These are phyloP conservation scores for Rhynchospora breviuscula DNA, from an alignment of 176 grass and related monocot species.

Conservation along the genomic window DNA sequence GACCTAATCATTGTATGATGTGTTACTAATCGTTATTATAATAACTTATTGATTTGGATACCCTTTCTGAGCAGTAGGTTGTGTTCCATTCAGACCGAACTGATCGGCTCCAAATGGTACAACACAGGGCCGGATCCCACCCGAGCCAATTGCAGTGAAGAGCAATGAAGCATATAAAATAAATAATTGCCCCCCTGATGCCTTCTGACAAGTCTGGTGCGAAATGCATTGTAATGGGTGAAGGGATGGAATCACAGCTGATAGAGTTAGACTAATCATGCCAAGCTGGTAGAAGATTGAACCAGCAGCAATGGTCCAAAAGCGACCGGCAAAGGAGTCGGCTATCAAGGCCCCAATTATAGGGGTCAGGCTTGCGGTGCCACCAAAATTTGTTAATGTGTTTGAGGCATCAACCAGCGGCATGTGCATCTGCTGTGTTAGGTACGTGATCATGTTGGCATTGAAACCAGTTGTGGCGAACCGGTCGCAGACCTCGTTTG, in stretches of 20 bases:
- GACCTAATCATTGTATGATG: constrained; percentile 6
- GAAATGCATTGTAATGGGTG: constrained; percentile 39
- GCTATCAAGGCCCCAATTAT: constrained; percentile 65
- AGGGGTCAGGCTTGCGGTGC: constrained; percentile 63
- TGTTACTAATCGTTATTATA: neutral
- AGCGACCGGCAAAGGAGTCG: constrained; percentile 80
- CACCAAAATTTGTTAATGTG: constrained; percentile 52
- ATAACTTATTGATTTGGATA: neutral
- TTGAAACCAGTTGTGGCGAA: constrained; percentile 56
- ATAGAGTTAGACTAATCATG: constrained; percentile 74
- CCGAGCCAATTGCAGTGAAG: constrained; percentile 55
- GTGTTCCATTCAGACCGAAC: constrained; percentile 36
- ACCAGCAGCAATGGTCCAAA: constrained; percentile 64
- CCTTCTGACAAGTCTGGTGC: constrained; percentile 41
- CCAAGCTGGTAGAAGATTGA: constrained; percentile 77
- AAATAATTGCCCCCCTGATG: constrained; percentile 39
- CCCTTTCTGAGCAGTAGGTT: constrained; percentile 7
- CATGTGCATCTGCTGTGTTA: constrained; percentile 67
- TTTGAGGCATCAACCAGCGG: constrained; percentile 72
- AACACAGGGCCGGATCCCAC: constrained; percentile 64
- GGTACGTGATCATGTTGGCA: constrained; percentile 80
- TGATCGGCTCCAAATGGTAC: constrained; percentile 81
- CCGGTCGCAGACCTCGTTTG: constrained; percentile 68
- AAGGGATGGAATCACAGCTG: constrained; percentile 44
- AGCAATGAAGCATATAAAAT: constrained; percentile 63